These are phyloP conservation scores for Mucor piriformis DNA, from an alignment of 371 early-diverging fungal genomes.

Conservation along the genomic window DNA sequence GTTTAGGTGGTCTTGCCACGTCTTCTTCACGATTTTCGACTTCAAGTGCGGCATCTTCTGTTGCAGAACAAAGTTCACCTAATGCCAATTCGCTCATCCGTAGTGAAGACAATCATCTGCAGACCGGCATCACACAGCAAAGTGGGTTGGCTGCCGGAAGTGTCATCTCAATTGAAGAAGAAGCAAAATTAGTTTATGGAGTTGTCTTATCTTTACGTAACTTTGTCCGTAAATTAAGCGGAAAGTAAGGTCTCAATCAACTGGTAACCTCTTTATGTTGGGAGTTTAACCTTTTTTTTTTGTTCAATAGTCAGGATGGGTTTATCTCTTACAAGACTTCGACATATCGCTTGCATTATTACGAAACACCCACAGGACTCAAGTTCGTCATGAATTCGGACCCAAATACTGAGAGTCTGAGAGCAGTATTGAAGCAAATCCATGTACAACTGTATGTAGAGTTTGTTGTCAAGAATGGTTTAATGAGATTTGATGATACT, in stretches of 20 bases:
- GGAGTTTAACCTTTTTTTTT: not conserved
- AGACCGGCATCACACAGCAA: constrained; percentile 35
- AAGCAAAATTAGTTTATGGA: constrained; percentile 93
- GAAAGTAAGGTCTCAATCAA: constrained; percentile 29
- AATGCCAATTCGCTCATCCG: constrained; percentile 27
- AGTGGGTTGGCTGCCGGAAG: constrained; percentile 55
- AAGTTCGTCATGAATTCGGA: constrained; percentile 90
- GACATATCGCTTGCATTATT: constrained; percentile 88
- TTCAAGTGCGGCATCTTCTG: constrained; percentile 42
- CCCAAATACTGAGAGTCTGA: constrained; percentile 67
- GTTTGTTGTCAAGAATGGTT: constrained; percentile 84
- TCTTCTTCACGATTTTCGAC: constrained; percentile 42
- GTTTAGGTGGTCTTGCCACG: constrained; percentile 29
- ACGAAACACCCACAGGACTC: constrained; percentile 83
- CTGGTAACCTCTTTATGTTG: not conserved
- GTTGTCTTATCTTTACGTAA: constrained; percentile 88
- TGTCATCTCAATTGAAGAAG: constrained; percentile 79
- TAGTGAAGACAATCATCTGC: constrained; percentile 31
- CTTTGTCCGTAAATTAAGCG: constrained; percentile 78
- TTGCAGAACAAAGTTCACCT: constrained; percentile 27
- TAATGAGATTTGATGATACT: constrained; percentile 62
- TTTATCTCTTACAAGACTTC: constrained; percentile 83
- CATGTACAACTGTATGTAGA: constrained; percentile 90
- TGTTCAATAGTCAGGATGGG: constrained; percentile 59
- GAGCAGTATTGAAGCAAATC: constrained; percentile 76